Base-by-base conservation (phyloP, 1,284 basidiomycete genomes). In the Chalciporus sp. region DNA sequence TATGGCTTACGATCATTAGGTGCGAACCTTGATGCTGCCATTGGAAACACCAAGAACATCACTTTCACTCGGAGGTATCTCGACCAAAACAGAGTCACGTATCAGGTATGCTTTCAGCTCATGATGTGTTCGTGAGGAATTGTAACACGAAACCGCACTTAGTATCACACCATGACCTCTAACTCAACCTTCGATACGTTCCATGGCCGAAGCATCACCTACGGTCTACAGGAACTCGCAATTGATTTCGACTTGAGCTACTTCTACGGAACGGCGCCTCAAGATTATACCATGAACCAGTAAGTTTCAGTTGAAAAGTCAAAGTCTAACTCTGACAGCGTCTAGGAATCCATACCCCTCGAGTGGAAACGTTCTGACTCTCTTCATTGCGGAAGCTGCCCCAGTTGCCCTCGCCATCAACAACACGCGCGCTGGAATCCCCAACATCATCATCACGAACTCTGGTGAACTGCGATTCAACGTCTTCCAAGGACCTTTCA, bases 391-490 rank as follows among this genome's bases (percentile, higher is more conserved):
- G 46, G 70, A 87, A 56, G 86, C 80, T 35, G 70, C 80, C 17
- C 84, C 85, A 2, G 71, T 75, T 42, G 81, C 79, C 16, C 76
- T 88, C 37, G 67, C 78, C 2, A 66, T 82, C 59, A 86, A 87
- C 72, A 88, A 87, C 62, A 75, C 80, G 8, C 79, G 85, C 35
- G 76, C 81, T 3, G 66, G 65, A 11, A 78, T 82, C 50, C 82
- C 86, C n/a, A 85, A 81, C 58, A 71, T 91, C 55, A 83, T 91
- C 67, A 81, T 94, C 57, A 76, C 79, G 48, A 89, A 92, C 70
- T 83, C 87, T 1, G 92, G 86, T 11, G 85, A 78, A n/a, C 78
- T 87, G 63, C 82, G 92, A 45, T 93, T 87, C 72, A 85, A 92
- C 62, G 68, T 94, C 42, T 84, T 81, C 64, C 58, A 75, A 1